Base-by-base conservation (phyloP, 2,329 filamentous ascomycete genomes). In the Mollisiaceae sp. region DNA sequence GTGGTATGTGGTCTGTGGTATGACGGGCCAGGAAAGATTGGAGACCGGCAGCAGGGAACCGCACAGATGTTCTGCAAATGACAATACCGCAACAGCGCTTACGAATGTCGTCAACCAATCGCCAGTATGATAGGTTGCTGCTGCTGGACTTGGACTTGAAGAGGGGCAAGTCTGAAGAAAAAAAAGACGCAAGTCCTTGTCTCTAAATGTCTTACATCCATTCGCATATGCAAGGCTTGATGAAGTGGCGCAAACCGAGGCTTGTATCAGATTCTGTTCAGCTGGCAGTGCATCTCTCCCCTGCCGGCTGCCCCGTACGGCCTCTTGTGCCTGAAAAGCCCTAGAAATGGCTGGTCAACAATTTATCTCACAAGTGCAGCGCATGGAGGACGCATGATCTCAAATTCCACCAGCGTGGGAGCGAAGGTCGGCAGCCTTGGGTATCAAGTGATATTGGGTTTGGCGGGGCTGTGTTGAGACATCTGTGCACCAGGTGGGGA, bases 261-360 rank as follows among this genome's bases (percentile, higher is more conserved):
- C 47, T 35, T 24, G 38, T 57, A 57, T 57, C 55, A 57, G 35
- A 57, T 3, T 57, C 36, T 32, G 47, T 38, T 56, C 60, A 62
- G 60, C 60, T 62, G 60, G 60, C 60, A 62, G 4, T 62, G 60
- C 60, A 62, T 38, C 4, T 52, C 9, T 61, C 47, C 32, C 27
- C 18, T 41, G 59, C 43, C 59, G 45, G 43, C 9, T 60, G 15
- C 15, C 62, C 62, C 56, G 41, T 35, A 35, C 45, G 57, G 20
- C 59, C 58, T 27, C 32, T 61, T n/a, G 50, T 54, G 3, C 24
- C 50, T 54, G 50, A 54, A 54, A 32, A 54, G 36, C 36, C 54
- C n/a, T 52, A 57, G 35, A 52, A 52, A 22, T 39, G 59, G 45
- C 59, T 52, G 59, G 59, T 39, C 27, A 27, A 15, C 4, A 52